Evolutionary conservation across 805 yeast species (phyloP), one percentile per base, ranked within the genome.

Genomic region (Wickerhamiella azyma): DNA sequence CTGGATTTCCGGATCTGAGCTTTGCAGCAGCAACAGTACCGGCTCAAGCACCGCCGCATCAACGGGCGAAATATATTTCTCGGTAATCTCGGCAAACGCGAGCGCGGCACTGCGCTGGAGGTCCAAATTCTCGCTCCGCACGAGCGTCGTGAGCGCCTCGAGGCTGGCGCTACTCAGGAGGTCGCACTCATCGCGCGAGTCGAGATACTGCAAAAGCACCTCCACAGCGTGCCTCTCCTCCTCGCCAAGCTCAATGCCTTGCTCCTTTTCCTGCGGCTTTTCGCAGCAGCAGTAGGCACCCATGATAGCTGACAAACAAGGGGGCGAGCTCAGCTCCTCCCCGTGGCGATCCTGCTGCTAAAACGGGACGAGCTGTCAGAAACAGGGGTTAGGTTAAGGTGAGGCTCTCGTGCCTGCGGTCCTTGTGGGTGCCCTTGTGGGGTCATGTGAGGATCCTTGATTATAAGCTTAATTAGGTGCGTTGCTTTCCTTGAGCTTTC

Each of bases 31-130:
- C 41, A 85, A 83, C 50, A 92, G 70, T 37, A 92, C 88, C 42
- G 97, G 98, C 63, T 92, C 96, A 54, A 92, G 69, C 2, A 89
- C 96, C 54, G 85, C 94, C 48, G 94, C 72, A 56, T 81, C 80
- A 29, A 92, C 97, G 36, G 89, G 81, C 52, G 92, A 75, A 33
- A 86, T 94, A 51, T 62, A 66, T 62, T 92, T 92, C 60, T 92
- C 98, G 33, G 98, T 92, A 47, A 92, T 89, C 63, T 92, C 98
- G 13, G 97, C 97, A 70, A 92, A 92, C 6, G 98, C 97, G 52
- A 92, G 72, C 6, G 98, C 97, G 2, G 98, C 98, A 61, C 94
- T 81, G 60, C 97, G 77, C 65, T 89, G 97, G 47, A 92, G 72
- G 63, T 92, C 96, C 51, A 89, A 76, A 60, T 92, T 92, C 55